These are phyloP conservation scores for Clathrus columnatus DNA, from an alignment of 768 basidiomycete genomes.

Conservation along the genomic window DNA sequence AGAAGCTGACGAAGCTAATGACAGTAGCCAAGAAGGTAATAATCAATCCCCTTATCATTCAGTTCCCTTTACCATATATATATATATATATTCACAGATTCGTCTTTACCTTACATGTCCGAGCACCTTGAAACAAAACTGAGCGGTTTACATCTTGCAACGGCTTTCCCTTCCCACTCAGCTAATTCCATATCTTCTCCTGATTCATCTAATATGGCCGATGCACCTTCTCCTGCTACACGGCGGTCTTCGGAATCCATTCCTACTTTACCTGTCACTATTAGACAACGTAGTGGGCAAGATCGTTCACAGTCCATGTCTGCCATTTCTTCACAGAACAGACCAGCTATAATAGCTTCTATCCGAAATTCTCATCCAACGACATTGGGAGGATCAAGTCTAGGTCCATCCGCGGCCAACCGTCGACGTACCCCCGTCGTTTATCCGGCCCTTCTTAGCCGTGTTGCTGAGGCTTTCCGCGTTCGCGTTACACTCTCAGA, in stretches of 20 bases:
- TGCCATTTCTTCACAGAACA: slow-evolving; percentile 39
- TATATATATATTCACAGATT: background rate
- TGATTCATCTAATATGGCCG: slow-evolving; percentile 32
- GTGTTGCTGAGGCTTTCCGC: slow-evolving; percentile 89
- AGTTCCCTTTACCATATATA: background rate
- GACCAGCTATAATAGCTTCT: slow-evolving; percentile 34
- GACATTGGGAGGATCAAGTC: slow-evolving; percentile 4
- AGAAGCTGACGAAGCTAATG: slow-evolving; percentile 43
- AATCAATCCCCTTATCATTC: background rate
- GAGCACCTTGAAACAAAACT: background rate
- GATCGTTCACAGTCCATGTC: slow-evolving; percentile 77
- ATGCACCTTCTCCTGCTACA: slow-evolving; percentile 25
- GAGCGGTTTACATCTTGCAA: background rate
- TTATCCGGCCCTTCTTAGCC: slow-evolving; percentile 93
- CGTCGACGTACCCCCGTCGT: slow-evolving; percentile 63
- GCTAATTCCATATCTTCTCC: slow-evolving; percentile 18
- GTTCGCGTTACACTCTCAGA: slow-evolving; percentile 70
- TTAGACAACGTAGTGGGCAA: slow-evolving; percentile 48
- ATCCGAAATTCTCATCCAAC: slow-evolving; percentile 2
- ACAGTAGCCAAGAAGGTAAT: slow-evolving; percentile 29
- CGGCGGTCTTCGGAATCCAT: slow-evolving; percentile 66
- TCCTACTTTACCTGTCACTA: slow-evolving; percentile 36
- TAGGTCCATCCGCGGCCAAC: slow-evolving; percentile 23
- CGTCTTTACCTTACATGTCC: slow-evolving; percentile 5
- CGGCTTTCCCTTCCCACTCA: background rate